A percentile compares a stretch with the other conserved stretches of the same genome.
Conservation (phyloP, 768 basidiomycete genomes). For the Kwoniella shandongensis region DNA sequence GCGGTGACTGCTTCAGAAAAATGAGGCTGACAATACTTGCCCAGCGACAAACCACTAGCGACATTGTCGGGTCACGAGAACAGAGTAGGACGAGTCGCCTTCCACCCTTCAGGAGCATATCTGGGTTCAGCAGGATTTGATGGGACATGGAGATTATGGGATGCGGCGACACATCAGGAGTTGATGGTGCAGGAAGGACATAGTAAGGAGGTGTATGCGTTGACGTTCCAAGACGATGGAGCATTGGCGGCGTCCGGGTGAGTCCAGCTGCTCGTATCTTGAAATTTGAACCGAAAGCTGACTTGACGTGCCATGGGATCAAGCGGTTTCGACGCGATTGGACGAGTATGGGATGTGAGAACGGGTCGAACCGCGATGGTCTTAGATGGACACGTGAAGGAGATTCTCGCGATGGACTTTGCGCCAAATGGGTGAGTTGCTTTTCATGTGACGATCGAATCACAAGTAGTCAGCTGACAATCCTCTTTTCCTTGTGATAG, state of each 20-base stretch:
- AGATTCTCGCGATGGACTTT: conserved; percentile 86
- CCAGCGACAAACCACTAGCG: conserved; percentile 80
- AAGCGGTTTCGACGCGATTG: conserved; percentile 96
- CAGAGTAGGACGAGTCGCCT: conserved; percentile 88
- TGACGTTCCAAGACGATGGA: conserved; percentile 96
- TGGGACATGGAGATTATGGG: conserved; percentile 97
- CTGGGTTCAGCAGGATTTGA: conserved; percentile 95
- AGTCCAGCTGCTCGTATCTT: conserved; percentile 35
- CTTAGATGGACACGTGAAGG: conserved; percentile 91
- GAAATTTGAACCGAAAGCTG: neutral
- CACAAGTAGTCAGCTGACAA: neutral
- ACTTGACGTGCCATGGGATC: conserved; percentile 16
- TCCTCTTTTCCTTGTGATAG: conserved; percentile 56
- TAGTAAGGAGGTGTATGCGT: conserved; percentile 89
- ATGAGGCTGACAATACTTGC: conserved; percentile 5
- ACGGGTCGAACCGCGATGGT: conserved; percentile 97
- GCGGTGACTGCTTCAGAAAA: neutral
- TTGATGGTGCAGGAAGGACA: conserved; percentile 92
- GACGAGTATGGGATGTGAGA: conserved; percentile 93
- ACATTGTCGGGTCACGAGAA: conserved; percentile 83
- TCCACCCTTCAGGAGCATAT: conserved; percentile 93
- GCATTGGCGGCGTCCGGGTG: conserved; percentile 90
- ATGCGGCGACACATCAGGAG: conserved; percentile 76
- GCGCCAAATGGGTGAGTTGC: conserved; percentile 85
- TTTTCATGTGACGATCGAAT: neutral